These are phyloP conservation scores for Chrysopogon serrulatus DNA, from an alignment of 176 grass and related monocot species.

Conservation along the genomic window DNA sequence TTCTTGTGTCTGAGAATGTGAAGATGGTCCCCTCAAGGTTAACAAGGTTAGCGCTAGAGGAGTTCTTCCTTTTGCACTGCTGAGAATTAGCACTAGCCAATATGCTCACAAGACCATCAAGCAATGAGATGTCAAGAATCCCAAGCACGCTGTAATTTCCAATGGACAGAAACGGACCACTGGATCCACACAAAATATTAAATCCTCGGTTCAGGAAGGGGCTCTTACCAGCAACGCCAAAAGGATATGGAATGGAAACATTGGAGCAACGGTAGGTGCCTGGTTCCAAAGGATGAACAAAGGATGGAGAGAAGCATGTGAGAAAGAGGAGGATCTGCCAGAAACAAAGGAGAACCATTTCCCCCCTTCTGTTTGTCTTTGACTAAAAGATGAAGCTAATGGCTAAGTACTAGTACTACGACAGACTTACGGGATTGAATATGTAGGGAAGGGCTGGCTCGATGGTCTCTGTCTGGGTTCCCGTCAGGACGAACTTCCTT, in stretches of 20 bases:
- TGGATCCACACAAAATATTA: background rate
- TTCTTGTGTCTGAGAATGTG: constrained; percentile 51
- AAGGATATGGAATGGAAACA: constrained; percentile 45
- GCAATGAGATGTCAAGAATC: constrained; percentile 37
- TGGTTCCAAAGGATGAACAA: constrained; percentile 7
- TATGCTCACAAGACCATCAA: constrained; percentile 36
- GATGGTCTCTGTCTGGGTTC: too few species aligned
- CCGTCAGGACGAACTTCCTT: too few species aligned
- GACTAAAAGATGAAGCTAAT: too few species aligned
- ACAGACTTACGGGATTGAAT: too few species aligned
- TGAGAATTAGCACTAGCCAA: background rate
- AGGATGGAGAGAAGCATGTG: background rate
- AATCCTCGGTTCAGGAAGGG: background rate
- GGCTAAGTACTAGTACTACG: too few species aligned
- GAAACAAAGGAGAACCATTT: background rate
- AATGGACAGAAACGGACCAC: constrained; percentile 1
- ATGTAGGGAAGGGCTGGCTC: too few species aligned
- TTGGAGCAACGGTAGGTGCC: background rate
- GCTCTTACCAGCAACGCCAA: constrained; percentile 20
- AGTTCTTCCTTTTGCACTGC: background rate
- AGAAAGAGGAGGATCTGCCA: background rate
- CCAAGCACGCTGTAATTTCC: background rate
- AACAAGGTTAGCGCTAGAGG: constrained; percentile 4
- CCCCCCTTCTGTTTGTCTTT: too few species aligned
- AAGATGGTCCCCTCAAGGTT: constrained; percentile 47